These are phyloP conservation scores for Pisolithus tinctorius DNA, from an alignment of 768 basidiomycete species.

Conservation along the genomic window DNA sequence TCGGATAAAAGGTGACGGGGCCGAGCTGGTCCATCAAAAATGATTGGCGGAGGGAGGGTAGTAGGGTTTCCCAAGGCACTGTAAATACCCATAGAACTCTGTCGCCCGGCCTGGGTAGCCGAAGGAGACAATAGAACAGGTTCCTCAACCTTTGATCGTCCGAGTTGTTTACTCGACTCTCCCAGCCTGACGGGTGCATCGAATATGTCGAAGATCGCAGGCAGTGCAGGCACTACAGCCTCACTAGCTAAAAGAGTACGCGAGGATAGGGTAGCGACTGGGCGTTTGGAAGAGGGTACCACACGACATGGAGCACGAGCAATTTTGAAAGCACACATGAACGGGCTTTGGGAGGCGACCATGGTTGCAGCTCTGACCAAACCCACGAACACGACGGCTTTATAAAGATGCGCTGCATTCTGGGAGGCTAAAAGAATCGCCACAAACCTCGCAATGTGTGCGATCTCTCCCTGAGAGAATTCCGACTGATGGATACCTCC, in stretches of 20 bases:
- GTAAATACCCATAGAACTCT: conserved; percentile 1
- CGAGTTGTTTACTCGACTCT: conserved; percentile 26
- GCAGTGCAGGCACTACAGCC: conserved; percentile 11
- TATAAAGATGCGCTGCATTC: not conserved
- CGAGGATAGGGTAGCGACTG: conserved; percentile 8
- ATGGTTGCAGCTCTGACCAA: conserved; percentile 4
- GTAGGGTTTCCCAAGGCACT: conserved; percentile 12
- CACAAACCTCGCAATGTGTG: not conserved
- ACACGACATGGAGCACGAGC: conserved; percentile 5
- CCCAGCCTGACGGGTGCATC: conserved; percentile 39
- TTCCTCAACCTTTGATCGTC: conserved; percentile 7
- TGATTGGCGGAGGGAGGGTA: conserved; percentile 38
- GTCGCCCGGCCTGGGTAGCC: conserved; percentile 7
- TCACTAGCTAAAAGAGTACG: conserved; percentile 1
- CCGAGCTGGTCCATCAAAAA: conserved; percentile 46
- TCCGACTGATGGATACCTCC: not conserved
- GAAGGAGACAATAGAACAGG: conserved; percentile 1
- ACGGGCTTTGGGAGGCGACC: conserved; percentile 9
- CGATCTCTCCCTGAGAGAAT: not conserved
- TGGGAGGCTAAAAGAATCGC: not conserved
- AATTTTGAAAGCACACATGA: conserved; percentile 3
- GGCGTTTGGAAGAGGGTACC: conserved; percentile 9
- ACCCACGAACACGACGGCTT: not conserved
- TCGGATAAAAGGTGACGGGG: conserved; percentile 18
- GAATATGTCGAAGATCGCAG: conserved; percentile 45